Evolutionary conservation across 176 grass and related monocot species (phyloP).

Genomic region (Bothriochloa decipiens): DNA sequence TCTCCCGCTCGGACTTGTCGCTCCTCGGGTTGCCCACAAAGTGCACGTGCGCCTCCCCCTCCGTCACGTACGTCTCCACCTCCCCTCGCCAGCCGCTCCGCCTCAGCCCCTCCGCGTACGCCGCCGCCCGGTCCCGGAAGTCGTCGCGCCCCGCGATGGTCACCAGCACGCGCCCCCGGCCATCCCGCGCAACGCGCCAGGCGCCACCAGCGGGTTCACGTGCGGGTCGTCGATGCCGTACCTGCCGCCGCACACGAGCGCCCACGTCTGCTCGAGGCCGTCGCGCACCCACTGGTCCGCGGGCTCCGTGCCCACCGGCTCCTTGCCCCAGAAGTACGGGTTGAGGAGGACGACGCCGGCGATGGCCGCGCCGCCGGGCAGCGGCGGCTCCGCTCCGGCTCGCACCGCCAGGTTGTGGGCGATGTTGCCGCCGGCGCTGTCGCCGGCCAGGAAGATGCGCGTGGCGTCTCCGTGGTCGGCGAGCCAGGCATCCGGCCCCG

Average conservation of each 20-base stretch:
- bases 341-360: slow-evolving; percentile 43
- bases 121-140: no score
- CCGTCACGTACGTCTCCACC: no score
- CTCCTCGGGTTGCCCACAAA: slow-evolving; percentile 36
- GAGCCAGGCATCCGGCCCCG: no score
- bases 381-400: no score
- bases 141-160: no score
- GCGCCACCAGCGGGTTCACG: slow-evolving; percentile 45
- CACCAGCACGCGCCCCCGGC: no score
- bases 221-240: slow-evolving; percentile 46
- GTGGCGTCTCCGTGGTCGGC: no score
- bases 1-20: slow-evolving; percentile 31
- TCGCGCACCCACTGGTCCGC: slow-evolving; percentile 33
- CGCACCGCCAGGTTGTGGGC: slow-evolving; percentile 52
- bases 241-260: slow-evolving; percentile 13
- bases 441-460: slow-evolving; percentile 25
- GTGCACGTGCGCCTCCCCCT: slow-evolving; percentile 51
- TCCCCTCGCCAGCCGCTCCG: no score
- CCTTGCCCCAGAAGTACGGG: slow-evolving; percentile 64
- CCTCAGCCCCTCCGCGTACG: no score
- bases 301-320: slow-evolving; percentile 37
- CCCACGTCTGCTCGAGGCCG: slow-evolving; percentile 33
- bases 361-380: not conserved
- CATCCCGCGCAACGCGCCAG: not conserved
- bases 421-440: slow-evolving; percentile 30